A percentile compares a stretch with the other conserved stretches of the same genome.
Evolutionary conservation across 2,329 filamentous ascomycete genomes (phyloP).

Genomic region (Colletotrichum sp.): DNA sequence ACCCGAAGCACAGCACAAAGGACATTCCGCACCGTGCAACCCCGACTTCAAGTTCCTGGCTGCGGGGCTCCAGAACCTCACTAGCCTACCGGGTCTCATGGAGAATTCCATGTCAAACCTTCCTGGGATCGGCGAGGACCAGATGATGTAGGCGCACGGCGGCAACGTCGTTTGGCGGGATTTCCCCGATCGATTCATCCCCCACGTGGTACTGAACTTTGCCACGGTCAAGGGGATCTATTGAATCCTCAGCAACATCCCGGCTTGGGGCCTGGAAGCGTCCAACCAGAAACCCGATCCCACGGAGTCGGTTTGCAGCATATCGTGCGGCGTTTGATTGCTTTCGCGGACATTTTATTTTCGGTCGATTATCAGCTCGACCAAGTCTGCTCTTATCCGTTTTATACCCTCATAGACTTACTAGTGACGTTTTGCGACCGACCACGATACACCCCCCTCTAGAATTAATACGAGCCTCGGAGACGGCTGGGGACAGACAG

Average conservation of each 20-base stretch:
- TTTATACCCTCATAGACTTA: constrained; percentile 25
- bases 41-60: constrained; percentile 69
- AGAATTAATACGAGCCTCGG: constrained; percentile 10
- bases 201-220: background rate
- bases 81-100: constrained; percentile 25
- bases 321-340: constrained; percentile 14
- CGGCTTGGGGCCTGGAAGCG: background rate
- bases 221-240: background rate
- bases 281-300: background rate
- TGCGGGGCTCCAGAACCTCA: constrained; percentile 46
- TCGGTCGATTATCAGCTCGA: constrained; percentile 13
- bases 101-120: constrained; percentile 32
- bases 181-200: background rate
- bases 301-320: constrained; percentile 5
- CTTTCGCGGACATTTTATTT: constrained; percentile 4
- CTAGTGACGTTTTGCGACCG: constrained; percentile 18
- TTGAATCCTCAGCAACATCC: background rate
- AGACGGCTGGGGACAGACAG: background rate
- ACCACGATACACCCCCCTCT: background rate
- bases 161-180: background rate
- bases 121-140: constrained; percentile 51
- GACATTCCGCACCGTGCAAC: constrained; percentile 88
- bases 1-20: constrained; percentile 62
- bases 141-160: constrained; percentile 25
- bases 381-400: constrained; percentile 8